Evolutionary conservation across 2,329 filamentous ascomycete species (phyloP).

Genomic region (Metarhizium anisopliae): DNA sequence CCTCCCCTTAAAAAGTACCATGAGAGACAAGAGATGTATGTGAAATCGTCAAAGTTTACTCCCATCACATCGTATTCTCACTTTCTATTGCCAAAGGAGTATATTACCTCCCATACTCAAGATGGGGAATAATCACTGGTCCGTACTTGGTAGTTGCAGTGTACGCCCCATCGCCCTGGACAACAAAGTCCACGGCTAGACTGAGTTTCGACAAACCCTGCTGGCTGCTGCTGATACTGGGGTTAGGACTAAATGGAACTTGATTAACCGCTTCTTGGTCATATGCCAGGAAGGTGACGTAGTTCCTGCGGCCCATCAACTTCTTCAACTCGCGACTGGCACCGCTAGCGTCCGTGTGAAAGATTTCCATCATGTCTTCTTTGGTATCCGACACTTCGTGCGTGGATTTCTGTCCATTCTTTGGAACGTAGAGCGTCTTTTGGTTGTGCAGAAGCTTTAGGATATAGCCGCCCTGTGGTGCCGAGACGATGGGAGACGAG

Average conservation of each 20-base stretch:
- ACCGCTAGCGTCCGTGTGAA: constrained; percentile 89
- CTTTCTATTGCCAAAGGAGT: background rate
- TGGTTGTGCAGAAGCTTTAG: constrained; percentile 94
- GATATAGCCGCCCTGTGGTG: constrained; percentile 75
- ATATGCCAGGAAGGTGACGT: constrained; percentile 87
- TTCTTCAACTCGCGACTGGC: constrained; percentile 74
- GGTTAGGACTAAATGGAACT: constrained; percentile 27
- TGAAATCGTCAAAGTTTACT: background rate
- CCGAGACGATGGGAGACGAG: constrained; percentile 83
- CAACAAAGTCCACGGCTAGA: constrained; percentile 91
- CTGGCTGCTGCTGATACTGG: constrained; percentile 26
- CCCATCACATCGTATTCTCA: background rate
- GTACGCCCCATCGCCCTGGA: constrained; percentile 81
- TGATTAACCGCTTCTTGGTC: constrained; percentile 61
- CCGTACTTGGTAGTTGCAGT: constrained; percentile 88
- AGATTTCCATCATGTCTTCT: constrained; percentile 99
- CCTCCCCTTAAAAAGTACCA: background rate
- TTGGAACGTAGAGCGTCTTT: constrained; percentile 82
- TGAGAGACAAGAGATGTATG: background rate
- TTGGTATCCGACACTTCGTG: constrained; percentile 83
- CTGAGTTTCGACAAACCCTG: constrained; percentile 59
- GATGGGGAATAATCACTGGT: constrained; percentile 84
- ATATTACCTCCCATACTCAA: constrained; percentile 55
- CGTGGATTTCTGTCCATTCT: constrained; percentile 71
- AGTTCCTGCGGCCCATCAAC: constrained; percentile 89